Percentiles rank a stretch among this genome's conserved stretches.
phyloP scores from a whole-genome alignment of 2,329 filamentous ascomycete genomes.

The Penicillium sp. region DNA sequence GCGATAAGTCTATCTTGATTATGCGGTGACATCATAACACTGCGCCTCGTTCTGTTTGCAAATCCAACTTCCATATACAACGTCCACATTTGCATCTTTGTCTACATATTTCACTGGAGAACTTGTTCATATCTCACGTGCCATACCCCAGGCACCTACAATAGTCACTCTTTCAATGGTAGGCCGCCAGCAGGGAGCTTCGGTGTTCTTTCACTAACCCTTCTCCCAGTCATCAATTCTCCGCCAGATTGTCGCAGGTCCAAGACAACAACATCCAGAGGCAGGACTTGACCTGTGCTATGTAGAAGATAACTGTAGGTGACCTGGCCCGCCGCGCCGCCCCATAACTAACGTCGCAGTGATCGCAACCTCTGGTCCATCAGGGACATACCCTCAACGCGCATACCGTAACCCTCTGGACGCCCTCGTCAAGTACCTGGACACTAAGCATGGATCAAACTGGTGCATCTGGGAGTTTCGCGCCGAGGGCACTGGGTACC shows the following conservation, averaged over 20 bases:
- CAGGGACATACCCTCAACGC: slow-evolving; percentile 82
- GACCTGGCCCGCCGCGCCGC: not conserved
- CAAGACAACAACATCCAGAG: slow-evolving; percentile 79
- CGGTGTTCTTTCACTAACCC: not conserved
- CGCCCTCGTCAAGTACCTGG: slow-evolving; percentile 82
- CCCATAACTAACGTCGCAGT: slow-evolving; percentile 38
- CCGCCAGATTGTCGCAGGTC: slow-evolving; percentile 87
- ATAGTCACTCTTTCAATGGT: slow-evolving; percentile 3
- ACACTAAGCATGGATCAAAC: slow-evolving; percentile 75
- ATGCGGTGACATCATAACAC: slow-evolving; percentile 6
- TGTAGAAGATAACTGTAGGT: slow-evolving; percentile 72
- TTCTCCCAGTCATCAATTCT: slow-evolving; percentile 67
- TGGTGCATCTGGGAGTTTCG: slow-evolving; percentile 99
- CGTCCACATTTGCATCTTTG: not conserved
- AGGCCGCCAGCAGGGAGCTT: not conserved
- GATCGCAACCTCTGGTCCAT: slow-evolving; percentile 79
- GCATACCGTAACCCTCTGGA: slow-evolving; percentile 94
- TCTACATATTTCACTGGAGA: not conserved
- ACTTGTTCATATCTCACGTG: not conserved
- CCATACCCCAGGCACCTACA: not conserved
- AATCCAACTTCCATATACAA: not conserved
- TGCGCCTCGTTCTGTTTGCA: not conserved
- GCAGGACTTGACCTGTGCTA: slow-evolving; percentile 93
- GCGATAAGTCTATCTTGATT: slow-evolving; percentile 1
- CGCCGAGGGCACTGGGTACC: slow-evolving; percentile 93